Evolutionary conservation across 2,329 filamentous ascomycete genomes (phyloP).

Genomic region (Colletotrichum tofieldiae): DNA sequence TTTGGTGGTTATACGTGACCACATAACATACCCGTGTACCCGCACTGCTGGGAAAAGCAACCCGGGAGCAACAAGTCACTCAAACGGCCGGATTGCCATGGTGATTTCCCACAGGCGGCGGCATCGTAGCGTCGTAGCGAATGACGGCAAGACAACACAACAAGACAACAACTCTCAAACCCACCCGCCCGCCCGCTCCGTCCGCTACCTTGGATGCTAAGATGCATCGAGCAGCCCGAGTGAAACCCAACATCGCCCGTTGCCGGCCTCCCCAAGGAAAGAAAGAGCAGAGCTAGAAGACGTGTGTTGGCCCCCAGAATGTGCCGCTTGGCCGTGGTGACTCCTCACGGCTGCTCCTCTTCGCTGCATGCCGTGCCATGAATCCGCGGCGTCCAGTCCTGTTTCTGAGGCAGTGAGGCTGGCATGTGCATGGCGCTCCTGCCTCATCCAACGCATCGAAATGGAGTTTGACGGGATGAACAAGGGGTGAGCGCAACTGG

Average conservation of each 20-base stretch:
- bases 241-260: neutral
- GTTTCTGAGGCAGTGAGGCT: conserved; percentile 20
- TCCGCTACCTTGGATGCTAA: neutral
- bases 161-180: conserved; percentile 23
- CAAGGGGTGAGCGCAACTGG: conserved; percentile 5
- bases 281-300: neutral
- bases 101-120: conserved; percentile 24
- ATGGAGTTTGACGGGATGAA: conserved; percentile 6
- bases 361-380: conserved; percentile 17
- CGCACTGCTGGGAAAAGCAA: conserved; percentile 14
- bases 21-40: conserved; percentile 14
- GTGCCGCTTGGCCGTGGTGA: conserved; percentile 11
- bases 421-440: conserved; percentile 15
- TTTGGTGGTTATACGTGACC: neutral
- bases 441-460: conserved; percentile 28
- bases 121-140: conserved; percentile 33
- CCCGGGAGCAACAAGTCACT: conserved; percentile 10
- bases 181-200: neutral
- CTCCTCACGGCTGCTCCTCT: conserved; percentile 27
- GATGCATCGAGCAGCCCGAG: neutral
- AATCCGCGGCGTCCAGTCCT: conserved; percentile 10
- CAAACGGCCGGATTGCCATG: conserved; percentile 28
- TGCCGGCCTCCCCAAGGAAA: neutral
- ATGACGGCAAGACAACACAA: conserved; percentile 39
- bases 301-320: conserved; percentile 6